Evolutionary conservation across 345 rosid genomes (phyloP).

Genomic region (Raphanus raphanistrum): DNA sequence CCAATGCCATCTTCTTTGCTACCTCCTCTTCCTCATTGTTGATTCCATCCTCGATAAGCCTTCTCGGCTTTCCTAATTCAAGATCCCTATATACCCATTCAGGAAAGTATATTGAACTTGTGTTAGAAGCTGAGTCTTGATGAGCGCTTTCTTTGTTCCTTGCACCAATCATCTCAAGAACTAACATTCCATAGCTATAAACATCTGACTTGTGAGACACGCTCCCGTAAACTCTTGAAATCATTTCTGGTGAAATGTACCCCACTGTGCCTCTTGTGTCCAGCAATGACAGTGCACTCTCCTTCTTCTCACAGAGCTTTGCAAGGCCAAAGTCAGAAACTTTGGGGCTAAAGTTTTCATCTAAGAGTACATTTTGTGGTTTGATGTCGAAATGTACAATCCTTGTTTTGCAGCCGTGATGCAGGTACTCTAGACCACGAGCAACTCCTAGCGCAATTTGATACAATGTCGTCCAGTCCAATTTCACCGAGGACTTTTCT

Average conservation of each 20-base stretch:
- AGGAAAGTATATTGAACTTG: constrained; percentile 44
- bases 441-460: constrained; percentile 43
- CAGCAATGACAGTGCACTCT: constrained; percentile 33
- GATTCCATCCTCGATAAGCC: background rate
- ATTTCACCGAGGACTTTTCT: background rate
- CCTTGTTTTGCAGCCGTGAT: constrained; percentile 50
- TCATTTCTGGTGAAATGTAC: background rate
- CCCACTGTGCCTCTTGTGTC: background rate
- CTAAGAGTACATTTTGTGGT: background rate
- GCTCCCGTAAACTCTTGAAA: background rate
- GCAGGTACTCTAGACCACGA: constrained; percentile 55
- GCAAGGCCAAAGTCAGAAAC: constrained; percentile 60
- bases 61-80: background rate
- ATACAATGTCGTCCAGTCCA: constrained; percentile 22
- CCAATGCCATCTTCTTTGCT: constrained; percentile 34
- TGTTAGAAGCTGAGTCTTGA: background rate
- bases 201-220: background rate
- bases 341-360: constrained; percentile 27
- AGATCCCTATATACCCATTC: constrained; percentile 37
- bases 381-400: constrained; percentile 56
- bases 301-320: constrained; percentile 41
- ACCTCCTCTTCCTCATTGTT: constrained; percentile 18
- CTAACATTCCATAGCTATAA: background rate
- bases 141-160: constrained; percentile 13
- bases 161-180: background rate